These are phyloP conservation scores for Cercospora zeina DNA, from an alignment of 2,329 filamentous ascomycete species.

Conservation along the genomic window DNA sequence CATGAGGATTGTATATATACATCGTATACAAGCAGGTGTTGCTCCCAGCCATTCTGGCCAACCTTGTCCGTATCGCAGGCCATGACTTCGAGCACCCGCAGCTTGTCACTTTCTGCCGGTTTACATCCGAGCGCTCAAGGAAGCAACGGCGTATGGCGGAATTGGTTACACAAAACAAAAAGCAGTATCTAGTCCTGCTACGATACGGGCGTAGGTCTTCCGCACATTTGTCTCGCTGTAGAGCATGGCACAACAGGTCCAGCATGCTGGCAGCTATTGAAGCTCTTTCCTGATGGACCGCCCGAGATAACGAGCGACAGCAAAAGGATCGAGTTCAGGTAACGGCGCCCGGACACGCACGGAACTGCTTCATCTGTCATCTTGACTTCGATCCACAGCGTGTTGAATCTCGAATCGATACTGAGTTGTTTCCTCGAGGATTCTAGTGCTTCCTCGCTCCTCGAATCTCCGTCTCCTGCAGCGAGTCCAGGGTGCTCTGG, in stretches of 20 bases:
- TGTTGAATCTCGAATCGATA: too few species aligned
- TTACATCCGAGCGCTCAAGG: background rate
- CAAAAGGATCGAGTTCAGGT: too few species aligned
- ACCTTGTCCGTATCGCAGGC: background rate
- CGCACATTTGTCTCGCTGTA: background rate
- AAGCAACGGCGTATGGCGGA: background rate
- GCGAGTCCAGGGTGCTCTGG: too few species aligned
- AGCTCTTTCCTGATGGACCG: too few species aligned
- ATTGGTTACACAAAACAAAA: background rate
- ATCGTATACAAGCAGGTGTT: constrained; percentile 21
- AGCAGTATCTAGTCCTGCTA: background rate
- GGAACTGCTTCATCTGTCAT: too few species aligned
- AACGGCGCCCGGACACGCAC: too few species aligned
- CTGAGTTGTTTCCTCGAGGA: too few species aligned
- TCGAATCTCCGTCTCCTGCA: too few species aligned
- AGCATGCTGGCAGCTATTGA: too few species aligned
- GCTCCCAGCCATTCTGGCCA: constrained; percentile 2
- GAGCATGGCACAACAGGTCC: background rate
- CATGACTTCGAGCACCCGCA: background rate
- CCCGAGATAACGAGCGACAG: too few species aligned
- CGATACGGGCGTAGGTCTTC: background rate
- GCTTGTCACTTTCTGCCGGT: background rate
- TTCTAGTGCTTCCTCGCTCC: too few species aligned
- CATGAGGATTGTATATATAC: constrained; percentile 14
- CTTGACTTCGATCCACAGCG: too few species aligned